A percentile compares a stretch with the other conserved stretches of the same genome.
Conservation (phyloP, 805 yeast species). For the Candida pseudoglaebosa region DNA sequence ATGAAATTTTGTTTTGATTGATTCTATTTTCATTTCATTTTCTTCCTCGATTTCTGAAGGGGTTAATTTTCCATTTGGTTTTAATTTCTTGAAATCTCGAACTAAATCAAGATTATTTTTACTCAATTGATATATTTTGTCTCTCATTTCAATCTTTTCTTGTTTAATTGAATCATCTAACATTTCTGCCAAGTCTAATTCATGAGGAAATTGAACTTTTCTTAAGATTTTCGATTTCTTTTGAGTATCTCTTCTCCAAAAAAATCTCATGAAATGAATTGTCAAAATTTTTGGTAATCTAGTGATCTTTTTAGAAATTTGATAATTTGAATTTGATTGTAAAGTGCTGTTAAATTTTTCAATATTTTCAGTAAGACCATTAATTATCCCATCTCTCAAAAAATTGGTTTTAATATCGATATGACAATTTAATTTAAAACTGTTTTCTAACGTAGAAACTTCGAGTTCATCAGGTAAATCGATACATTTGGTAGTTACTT, state of each 20-base stretch:
- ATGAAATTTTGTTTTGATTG: constrained; percentile 49
- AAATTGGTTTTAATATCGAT: constrained; percentile 83
- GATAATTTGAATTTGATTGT: constrained; percentile 67
- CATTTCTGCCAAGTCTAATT: constrained; percentile 81
- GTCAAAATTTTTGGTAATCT: constrained; percentile 84
- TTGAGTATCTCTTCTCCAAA: constrained; percentile 89
- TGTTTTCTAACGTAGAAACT: constrained; percentile 38
- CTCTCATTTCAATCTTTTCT: constrained; percentile 68
- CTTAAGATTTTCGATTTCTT: constrained; percentile 92
- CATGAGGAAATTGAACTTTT: constrained; percentile 92
- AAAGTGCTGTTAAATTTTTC: constrained; percentile 74
- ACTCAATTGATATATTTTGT: constrained; percentile 69
- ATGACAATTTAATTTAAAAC: constrained; percentile 82
- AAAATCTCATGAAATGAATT: constrained; percentile 90
- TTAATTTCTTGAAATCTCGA: constrained; percentile 67
- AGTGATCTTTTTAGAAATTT: constrained; percentile 56
- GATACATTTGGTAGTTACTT: constrained; percentile 60
- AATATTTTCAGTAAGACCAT: constrained; percentile 68
- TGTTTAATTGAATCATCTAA: constrained; percentile 72
- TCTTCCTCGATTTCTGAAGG: constrained; percentile 56
- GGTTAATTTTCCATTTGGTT: constrained; percentile 28
- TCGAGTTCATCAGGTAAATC: constrained; percentile 34
- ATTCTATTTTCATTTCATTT: constrained; percentile 45
- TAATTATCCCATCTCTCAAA: constrained; percentile 76
- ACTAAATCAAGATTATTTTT: constrained; percentile 68